Evolutionary conservation across 208 protist genomes (phyloP).

Genomic region (Leishmania turanica): DNA sequence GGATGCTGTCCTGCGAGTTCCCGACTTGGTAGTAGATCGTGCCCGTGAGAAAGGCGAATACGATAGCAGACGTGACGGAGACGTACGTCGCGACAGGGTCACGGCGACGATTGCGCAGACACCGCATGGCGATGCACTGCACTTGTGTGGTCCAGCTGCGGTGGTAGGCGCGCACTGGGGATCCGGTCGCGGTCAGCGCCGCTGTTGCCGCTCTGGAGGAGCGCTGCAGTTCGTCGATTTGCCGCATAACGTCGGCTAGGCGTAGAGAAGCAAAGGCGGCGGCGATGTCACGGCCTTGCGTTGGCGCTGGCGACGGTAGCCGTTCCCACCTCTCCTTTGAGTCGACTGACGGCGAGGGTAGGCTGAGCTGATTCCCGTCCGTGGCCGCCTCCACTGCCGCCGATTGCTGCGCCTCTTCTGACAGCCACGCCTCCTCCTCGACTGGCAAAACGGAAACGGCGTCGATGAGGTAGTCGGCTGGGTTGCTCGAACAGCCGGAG

Average conservation of each 20-base stretch:
- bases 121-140: constrained; percentile 52
- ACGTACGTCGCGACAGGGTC: constrained; percentile 57
- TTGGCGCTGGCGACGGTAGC: constrained; percentile 7
- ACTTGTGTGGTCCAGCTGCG: constrained; percentile 55
- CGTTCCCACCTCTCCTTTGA: constrained; percentile 10
- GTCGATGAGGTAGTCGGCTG: constrained; percentile 88
- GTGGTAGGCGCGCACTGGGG: constrained; percentile 24
- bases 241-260: constrained; percentile 26
- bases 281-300: constrained; percentile 48
- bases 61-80: constrained; percentile 43
- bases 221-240: constrained; percentile 14
- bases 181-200: not conserved
- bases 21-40: constrained; percentile 76
- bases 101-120: constrained; percentile 59
- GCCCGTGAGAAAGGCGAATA: constrained; percentile 72
- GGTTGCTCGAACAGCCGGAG: constrained; percentile 50
- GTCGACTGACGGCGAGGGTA: not conserved
- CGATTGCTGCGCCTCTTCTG: constrained; percentile 7
- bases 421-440: constrained; percentile 22
- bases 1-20: constrained; percentile 46
- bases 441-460: constrained; percentile 38
- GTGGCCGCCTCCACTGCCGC: not conserved
- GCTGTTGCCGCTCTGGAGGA: not conserved
- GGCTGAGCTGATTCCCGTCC: constrained; percentile 7
- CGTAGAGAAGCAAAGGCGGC: constrained; percentile 41